Base-by-base conservation (phyloP, 169 alveolate species). In the Toxoplasma gondii region DNA sequence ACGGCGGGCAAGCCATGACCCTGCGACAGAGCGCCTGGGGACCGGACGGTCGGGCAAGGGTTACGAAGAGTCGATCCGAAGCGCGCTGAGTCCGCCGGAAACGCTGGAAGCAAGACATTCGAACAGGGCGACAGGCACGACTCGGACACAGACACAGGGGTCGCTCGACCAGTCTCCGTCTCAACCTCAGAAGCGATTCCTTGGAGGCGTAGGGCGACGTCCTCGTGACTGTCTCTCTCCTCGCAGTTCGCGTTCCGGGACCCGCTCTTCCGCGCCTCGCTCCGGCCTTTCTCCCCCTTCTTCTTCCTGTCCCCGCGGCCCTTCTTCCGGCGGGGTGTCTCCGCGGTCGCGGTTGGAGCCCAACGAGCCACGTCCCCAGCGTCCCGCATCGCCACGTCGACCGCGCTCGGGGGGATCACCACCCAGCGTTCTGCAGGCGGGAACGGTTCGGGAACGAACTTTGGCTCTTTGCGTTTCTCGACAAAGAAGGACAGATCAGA, bases 361-460 rank as follows among this genome's bases (percentile, higher is more conserved):
- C 74, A 16, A 27, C n/a, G 4, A 12, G 58, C 58, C 58, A 49
- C 58, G 58, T 49, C 12, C 58, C 58, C 74, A 31, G 74, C 74
- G 74, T 64, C 74, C 5, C 74, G 74, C 34, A 64, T 16, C n/a
- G 74, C 74, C 34, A 64, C 31, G 34, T 64, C 74, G 74, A 64
- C 74, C 31, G 74, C 74, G 74, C n/a, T 31, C 74, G 74, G 74
- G 7, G 74, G 1, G 34, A 64, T 16, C 74, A 64, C 34, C 22
- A 45, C 86, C 86, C 86, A 78, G 19, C 86, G 39, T 45, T 78
- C 86, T n/a, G 44, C 86, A 1, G 86, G 44, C 44, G 86, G 86
- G 34, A 64, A 27, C 34, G 74, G 74, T 16, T 64, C 74, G 74
- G 74, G 34, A 27, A 27, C 74, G 29, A 64, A 64, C 74, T 64